Conservation (phyloP, 768 basidiomycete species). For the Amanita fuliginea region DNA sequence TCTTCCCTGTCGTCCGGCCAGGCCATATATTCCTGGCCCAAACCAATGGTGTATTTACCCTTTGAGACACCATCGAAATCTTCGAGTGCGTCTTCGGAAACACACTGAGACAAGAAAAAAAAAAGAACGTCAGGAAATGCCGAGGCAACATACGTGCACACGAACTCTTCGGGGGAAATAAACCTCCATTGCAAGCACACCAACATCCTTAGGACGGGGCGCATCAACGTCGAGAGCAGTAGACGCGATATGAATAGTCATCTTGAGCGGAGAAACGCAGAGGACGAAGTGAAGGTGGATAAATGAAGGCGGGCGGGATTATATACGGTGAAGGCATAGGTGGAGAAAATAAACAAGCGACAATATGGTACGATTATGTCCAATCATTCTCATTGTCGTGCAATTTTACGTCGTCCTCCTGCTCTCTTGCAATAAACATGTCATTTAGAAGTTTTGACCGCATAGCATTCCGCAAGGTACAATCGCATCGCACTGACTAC, state of each 20-base stretch:
- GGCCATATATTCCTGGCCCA: slow-evolving; percentile 97
- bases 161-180: slow-evolving; percentile 89
- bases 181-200: slow-evolving; percentile 86
- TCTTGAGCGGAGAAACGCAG: slow-evolving; percentile 13
- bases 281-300: slow-evolving; percentile 4
- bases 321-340: slow-evolving; percentile 25
- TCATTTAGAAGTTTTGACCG: no score
- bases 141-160: slow-evolving; percentile 9
- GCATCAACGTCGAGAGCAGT: slow-evolving; percentile 24
- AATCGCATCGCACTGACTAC: no score
- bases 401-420: no score
- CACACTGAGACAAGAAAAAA: slow-evolving; percentile 45
- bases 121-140: slow-evolving; percentile 5
- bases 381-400: background rate
- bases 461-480: no score
- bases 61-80: slow-evolving; percentile 87
- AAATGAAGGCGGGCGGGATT: slow-evolving; percentile 9
- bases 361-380: slow-evolving; percentile 31
- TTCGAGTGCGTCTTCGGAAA: slow-evolving; percentile 92
- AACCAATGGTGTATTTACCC: slow-evolving; percentile 98
- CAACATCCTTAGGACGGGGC: slow-evolving; percentile 83
- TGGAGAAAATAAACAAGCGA: slow-evolving; percentile 25
- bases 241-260: slow-evolving; percentile 30
- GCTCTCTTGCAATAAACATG: no score
- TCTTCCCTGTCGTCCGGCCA: slow-evolving; percentile 98